Conservation (phyloP, 768 basidiomycete genomes). For the Boletus tomentosulus region DNA sequence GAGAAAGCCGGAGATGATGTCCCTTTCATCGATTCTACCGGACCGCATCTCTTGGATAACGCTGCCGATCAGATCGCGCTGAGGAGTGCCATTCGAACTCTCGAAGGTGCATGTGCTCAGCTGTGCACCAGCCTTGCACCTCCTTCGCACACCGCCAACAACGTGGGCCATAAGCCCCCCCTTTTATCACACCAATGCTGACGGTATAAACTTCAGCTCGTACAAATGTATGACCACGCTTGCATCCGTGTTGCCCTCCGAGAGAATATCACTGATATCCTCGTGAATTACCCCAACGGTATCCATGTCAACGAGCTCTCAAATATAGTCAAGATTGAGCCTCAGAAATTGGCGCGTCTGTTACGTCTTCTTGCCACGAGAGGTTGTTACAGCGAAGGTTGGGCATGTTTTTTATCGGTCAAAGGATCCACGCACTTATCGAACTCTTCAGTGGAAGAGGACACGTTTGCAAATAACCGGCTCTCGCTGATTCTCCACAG, state of each 20-base stretch:
- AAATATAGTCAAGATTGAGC: constrained; percentile 16
- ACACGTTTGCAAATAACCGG: constrained; percentile 34
- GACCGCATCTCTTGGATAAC: constrained; percentile 34
- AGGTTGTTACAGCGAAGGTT: constrained; percentile 33
- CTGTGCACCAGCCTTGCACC: constrained; percentile 33
- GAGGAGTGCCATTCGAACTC: constrained; percentile 22
- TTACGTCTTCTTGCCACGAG: constrained; percentile 28
- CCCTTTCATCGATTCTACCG: constrained; percentile 34
- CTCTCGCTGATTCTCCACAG: constrained; percentile 26
- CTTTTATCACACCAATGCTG: neutral
- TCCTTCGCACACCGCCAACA: constrained; percentile 30
- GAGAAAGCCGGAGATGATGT: constrained; percentile 22
- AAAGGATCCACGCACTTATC: neutral
- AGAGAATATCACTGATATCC: constrained; percentile 28
- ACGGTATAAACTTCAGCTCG: constrained; percentile 12
- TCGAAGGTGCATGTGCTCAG: constrained; percentile 37
- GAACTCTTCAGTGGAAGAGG: constrained; percentile 20
- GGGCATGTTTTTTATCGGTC: neutral
- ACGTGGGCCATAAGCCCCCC: constrained; percentile 19
- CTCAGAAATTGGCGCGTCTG: constrained; percentile 28
- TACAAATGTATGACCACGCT: constrained; percentile 26
- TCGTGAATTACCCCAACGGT: constrained; percentile 26
- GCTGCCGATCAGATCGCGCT: constrained; percentile 20
- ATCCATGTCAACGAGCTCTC: constrained; percentile 30
- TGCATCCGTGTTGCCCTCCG: constrained; percentile 26